Percentiles rank a stretch among this genome's conserved stretches.
Evolutionary conservation across 495 filamentous ascomycete species (phyloP).

Genomic region (Aspergillus indologenus): DNA sequence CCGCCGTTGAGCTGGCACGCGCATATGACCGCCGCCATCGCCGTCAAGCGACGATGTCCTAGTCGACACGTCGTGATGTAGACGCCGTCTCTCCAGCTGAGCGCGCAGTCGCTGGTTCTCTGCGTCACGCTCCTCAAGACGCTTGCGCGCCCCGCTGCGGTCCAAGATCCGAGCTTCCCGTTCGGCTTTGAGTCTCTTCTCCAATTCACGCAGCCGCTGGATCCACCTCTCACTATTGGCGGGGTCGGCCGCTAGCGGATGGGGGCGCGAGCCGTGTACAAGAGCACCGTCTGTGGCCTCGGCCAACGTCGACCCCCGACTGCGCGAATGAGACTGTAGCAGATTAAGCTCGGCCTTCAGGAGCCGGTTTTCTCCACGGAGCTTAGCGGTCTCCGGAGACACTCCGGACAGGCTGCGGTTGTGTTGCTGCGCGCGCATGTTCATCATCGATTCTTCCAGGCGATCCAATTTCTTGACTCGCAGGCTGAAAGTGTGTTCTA

Average conservation of each 20-base stretch:
- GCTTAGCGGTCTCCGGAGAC: conserved; percentile 60
- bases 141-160: conserved; percentile 73
- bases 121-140: conserved; percentile 76
- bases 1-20: conserved; percentile 1
- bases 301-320: conserved; percentile 29
- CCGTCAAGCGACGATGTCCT: conserved; percentile 25
- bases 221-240: conserved; percentile 73
- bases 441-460: conserved; percentile 69
- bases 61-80: conserved; percentile 35
- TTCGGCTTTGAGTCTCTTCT: conserved; percentile 85
- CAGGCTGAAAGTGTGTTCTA: conserved; percentile 75
- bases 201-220: conserved; percentile 77
- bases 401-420: conserved; percentile 45
- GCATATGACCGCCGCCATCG: conserved; percentile 8
- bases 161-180: conserved; percentile 83
- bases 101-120: conserved; percentile 72
- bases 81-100: conserved; percentile 64
- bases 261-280: conserved; percentile 31
- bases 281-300: conserved; percentile 31
- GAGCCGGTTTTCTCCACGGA: conserved; percentile 76
- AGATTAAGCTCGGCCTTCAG: conserved; percentile 81
- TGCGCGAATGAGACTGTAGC: conserved; percentile 53
- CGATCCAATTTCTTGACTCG: conserved; percentile 85
- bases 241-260: conserved; percentile 25
- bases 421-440: conserved; percentile 36